phyloP scores from a whole-genome alignment of 768 basidiomycete genomes.

The Suillus luteus region DNA sequence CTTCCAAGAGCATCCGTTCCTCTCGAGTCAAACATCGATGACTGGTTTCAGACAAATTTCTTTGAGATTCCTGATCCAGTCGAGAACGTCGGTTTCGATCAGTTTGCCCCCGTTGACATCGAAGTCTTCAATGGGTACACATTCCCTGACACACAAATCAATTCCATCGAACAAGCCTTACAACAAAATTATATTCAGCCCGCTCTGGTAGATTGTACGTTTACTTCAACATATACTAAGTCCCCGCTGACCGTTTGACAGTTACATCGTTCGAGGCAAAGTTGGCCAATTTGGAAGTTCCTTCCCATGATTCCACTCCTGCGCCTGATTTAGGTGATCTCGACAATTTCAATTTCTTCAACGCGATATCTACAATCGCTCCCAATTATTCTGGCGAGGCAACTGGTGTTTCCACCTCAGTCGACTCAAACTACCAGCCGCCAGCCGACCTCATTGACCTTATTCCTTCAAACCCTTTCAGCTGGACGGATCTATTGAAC shows the following conservation, averaged over 20 bases:
- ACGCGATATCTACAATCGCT: background rate
- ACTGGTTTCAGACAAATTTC: conserved; percentile 38
- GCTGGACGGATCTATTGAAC: background rate
- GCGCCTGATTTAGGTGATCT: background rate
- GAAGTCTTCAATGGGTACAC: conserved; percentile 34
- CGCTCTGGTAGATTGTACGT: conserved; percentile 11
- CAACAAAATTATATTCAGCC: fast-evolving
- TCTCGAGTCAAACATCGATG: conserved; percentile 30
- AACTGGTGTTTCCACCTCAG: background rate
- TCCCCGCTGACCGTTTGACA: too few relatives aligned
- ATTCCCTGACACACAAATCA: conserved; percentile 11
- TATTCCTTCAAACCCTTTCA: background rate
- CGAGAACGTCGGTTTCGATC: conserved; percentile 25
- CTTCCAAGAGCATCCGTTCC: conserved; percentile 19
- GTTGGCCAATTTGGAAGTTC: background rate
- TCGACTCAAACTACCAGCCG: background rate
- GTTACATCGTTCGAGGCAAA: background rate
- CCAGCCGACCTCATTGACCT: background rate
- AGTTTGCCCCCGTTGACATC: conserved; percentile 32
- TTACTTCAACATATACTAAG: too few relatives aligned
- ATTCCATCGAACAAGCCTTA: background rate
- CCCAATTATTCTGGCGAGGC: background rate
- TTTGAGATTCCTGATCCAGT: conserved; percentile 33
- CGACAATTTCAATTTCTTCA: background rate
- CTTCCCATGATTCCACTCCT: background rate